phyloP scores from a whole-genome alignment of 2,329 filamentous ascomycete species.

The Helicocarpus griseus region DNA sequence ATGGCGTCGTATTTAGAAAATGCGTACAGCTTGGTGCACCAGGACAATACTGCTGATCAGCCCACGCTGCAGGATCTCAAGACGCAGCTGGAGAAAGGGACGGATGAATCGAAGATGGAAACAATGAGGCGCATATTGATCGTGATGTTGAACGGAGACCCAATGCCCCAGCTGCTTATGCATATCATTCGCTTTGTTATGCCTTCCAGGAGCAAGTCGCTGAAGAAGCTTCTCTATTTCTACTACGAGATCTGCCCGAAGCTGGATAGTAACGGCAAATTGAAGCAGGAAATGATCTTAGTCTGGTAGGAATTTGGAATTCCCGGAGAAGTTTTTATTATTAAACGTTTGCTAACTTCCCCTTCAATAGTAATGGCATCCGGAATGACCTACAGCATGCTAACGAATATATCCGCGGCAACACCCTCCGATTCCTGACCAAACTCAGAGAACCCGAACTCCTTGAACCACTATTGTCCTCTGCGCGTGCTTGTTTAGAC shows the following conservation, averaged over 20 bases:
- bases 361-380: conserved; percentile 71
- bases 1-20: conserved; percentile 95
- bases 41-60: conserved; percentile 93
- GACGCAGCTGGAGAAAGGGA: conserved; percentile 87
- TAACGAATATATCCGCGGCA: conserved; percentile 96
- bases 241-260: conserved; percentile 99
- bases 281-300: conserved; percentile 99
- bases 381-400: conserved; percentile 94
- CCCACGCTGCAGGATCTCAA: conserved; percentile 85
- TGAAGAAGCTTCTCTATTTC: conserved; percentile 98
- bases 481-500: conserved; percentile 83
- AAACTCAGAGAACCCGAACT: conserved; percentile 93
- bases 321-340: neutral
- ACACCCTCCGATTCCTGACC: conserved; percentile 94
- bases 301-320: conserved; percentile 62
- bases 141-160: conserved; percentile 95
- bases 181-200: conserved; percentile 99
- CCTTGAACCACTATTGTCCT: conserved; percentile 89
- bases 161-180: conserved; percentile 93
- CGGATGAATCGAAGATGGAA: conserved; percentile 83
- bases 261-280: conserved; percentile 79
- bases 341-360: neutral
- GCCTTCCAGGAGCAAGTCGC: conserved; percentile 89
- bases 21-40: conserved; percentile 91
- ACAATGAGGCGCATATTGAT: conserved; percentile 95